These are phyloP conservation scores for Cenchrus americanus DNA, from an alignment of 176 grass and related monocot genomes.

Conservation along the genomic window DNA sequence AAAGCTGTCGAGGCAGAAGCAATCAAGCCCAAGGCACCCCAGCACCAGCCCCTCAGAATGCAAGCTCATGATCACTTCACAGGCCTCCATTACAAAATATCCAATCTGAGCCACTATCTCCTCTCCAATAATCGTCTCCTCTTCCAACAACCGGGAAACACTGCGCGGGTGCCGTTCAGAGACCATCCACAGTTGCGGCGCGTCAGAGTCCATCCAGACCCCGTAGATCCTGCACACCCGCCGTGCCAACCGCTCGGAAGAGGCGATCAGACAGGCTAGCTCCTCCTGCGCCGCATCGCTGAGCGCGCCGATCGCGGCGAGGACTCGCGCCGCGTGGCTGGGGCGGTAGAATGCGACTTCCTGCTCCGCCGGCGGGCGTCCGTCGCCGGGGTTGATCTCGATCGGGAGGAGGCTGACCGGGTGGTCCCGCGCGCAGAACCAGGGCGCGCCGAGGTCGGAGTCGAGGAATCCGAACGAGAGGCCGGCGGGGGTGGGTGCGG, in stretches of 20 bases:
- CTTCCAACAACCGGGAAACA: constrained; percentile 19
- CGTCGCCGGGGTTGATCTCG: background rate
- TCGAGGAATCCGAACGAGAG: constrained; percentile 51
- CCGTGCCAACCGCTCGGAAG: constrained; percentile 41
- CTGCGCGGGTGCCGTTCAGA: constrained; percentile 50
- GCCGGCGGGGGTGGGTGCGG: background rate
- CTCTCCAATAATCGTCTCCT: constrained; percentile 27
- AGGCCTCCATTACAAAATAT: constrained; percentile 62
- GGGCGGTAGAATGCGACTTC: constrained; percentile 43
- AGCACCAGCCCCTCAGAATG: constrained; percentile 59
- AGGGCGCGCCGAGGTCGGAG: constrained; percentile 38
- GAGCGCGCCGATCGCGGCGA: constrained; percentile 36
- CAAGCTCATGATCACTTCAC: constrained; percentile 70
- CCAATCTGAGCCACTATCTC: constrained; percentile 43
- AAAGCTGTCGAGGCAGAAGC: constrained; percentile 63
- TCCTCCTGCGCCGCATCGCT: constrained; percentile 53
- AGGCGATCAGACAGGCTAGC: constrained; percentile 54
- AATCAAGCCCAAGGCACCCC: constrained; percentile 66
- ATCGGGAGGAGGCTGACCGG: constrained; percentile 39
- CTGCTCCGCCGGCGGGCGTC: background rate
- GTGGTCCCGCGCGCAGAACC: constrained; percentile 41
- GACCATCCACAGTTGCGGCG: constrained; percentile 67
- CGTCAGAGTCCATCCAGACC: constrained; percentile 56
- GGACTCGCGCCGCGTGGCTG: constrained; percentile 37
- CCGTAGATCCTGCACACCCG: constrained; percentile 72